These are phyloP conservation scores for Noccaea bulbosa DNA, from an alignment of 345 rosid genomes.

Conservation along the genomic window DNA sequence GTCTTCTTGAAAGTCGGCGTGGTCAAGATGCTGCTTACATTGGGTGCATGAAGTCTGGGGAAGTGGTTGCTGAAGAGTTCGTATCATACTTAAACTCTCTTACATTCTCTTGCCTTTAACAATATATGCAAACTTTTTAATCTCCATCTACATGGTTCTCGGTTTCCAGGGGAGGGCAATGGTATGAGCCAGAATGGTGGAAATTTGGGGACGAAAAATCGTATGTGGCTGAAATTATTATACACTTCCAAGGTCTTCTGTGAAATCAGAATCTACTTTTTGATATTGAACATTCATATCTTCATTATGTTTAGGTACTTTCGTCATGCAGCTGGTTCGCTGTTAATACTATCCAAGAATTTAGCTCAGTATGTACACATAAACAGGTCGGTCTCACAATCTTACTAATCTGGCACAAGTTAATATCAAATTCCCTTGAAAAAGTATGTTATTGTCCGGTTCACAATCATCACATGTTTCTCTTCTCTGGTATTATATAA, in stretches of 20 bases:
- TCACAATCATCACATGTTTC: background rate
- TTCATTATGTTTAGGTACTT: slow-evolving; percentile 68
- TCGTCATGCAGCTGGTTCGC: slow-evolving; percentile 79
- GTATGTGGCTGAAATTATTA: slow-evolving; percentile 57
- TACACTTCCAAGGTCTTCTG: background rate
- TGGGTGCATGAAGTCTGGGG: slow-evolving; percentile 99
- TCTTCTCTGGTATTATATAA: background rate
- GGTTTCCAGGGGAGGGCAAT: slow-evolving; percentile 71
- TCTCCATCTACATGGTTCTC: slow-evolving; percentile 27
- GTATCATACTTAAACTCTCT: slow-evolving; percentile 34
- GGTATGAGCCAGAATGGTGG: slow-evolving; percentile 99
- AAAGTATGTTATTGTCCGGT: slow-evolving; percentile 27
- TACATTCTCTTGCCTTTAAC: background rate
- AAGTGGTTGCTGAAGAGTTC: slow-evolving; percentile 76
- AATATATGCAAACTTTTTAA: background rate
- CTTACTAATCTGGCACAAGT: background rate
- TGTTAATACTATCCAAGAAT: slow-evolving; percentile 78
- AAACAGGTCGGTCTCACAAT: slow-evolving; percentile 65
- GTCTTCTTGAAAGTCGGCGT: slow-evolving; percentile 68
- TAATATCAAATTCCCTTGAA: background rate
- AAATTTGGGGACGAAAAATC: slow-evolving; percentile 91
- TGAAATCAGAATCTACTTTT: background rate
- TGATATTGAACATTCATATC: background rate
- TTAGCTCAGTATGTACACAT: slow-evolving; percentile 77
- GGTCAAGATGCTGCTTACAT: slow-evolving; percentile 78